These are phyloP conservation scores for Tolypocladium ovalisporum DNA, from an alignment of 2,329 filamentous ascomycete genomes.

Conservation along the genomic window DNA sequence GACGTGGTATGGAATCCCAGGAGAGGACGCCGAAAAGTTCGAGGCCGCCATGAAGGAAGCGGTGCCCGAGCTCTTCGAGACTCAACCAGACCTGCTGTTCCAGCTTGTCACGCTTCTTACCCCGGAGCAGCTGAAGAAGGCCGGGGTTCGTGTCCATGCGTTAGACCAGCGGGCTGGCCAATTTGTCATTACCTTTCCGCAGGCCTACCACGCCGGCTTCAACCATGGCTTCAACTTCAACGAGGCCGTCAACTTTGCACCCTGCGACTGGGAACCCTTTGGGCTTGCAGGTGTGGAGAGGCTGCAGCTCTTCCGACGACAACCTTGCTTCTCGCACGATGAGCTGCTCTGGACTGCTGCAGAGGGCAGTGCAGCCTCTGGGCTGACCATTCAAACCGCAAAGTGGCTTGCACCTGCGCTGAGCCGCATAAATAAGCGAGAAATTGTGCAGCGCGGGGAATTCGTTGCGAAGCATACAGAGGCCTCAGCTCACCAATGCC, in stretches of 20 bases:
- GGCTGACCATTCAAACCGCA: constrained; percentile 70
- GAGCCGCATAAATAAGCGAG: constrained; percentile 64
- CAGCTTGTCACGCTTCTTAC: constrained; percentile 94
- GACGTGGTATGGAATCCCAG: constrained; percentile 98
- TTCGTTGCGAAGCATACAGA: constrained; percentile 59
- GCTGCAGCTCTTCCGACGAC: constrained; percentile 75
- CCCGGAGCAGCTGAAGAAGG: constrained; percentile 85
- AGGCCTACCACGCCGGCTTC: constrained; percentile 95
- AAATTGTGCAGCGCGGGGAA: constrained; percentile 54
- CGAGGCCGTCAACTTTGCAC: constrained; percentile 96
- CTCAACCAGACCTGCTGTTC: constrained; percentile 90
- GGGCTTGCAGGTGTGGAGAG: constrained; percentile 79
- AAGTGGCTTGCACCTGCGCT: constrained; percentile 92
- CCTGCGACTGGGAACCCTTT: constrained; percentile 87
- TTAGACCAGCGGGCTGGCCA: constrained; percentile 94
- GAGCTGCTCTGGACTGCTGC: constrained; percentile 88
- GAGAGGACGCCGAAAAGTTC: constrained; percentile 86
- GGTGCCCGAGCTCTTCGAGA: constrained; percentile 92
- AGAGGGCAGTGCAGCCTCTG: constrained; percentile 55
- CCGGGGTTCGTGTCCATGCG: constrained; percentile 85
- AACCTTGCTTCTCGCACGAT: constrained; percentile 96
- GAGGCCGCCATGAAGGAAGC: constrained; percentile 91
- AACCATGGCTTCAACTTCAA: constrained; percentile 99
- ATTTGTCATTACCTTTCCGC: constrained; percentile 91
- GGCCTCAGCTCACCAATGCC: constrained; percentile 41